These are phyloP conservation scores for Pleoardoris graminearum DNA, from an alignment of 2,329 filamentous ascomycete species.

Conservation along the genomic window DNA sequence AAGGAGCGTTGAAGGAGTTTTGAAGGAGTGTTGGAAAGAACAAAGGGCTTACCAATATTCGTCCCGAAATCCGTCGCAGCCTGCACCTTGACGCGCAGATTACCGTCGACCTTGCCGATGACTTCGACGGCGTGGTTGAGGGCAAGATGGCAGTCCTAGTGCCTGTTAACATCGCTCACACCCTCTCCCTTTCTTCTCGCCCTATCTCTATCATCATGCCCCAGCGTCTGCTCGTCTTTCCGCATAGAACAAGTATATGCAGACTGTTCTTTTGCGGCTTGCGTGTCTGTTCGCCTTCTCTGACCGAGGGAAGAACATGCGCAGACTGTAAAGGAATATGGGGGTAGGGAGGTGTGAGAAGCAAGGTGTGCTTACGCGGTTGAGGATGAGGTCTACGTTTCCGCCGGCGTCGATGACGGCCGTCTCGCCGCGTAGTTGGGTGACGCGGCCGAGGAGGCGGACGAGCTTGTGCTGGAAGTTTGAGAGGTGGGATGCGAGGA, in stretches of 20 bases:
- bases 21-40: too few relatives aligned
- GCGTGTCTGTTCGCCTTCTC: too few relatives aligned
- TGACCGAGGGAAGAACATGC: too few relatives aligned
- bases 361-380: slow-evolving; percentile 60
- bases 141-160: slow-evolving; percentile 70
- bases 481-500: slow-evolving; percentile 79
- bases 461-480: slow-evolving; percentile 72
- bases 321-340: not conserved
- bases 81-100: slow-evolving; percentile 72
- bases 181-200: not conserved
- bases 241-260: too few relatives aligned
- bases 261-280: too few relatives aligned
- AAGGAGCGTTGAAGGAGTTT: too few relatives aligned
- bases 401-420: slow-evolving; percentile 81
- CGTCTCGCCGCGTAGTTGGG: slow-evolving; percentile 76
- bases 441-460: slow-evolving; percentile 83
- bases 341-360: not conserved
- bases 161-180: not conserved
- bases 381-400: slow-evolving; percentile 72
- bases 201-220: not conserved
- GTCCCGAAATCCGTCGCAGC: slow-evolving; percentile 70
- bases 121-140: slow-evolving; percentile 73
- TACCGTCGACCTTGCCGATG: slow-evolving; percentile 77
- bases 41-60: slow-evolving; percentile 63
- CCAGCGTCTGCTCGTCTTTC: not conserved